Evolutionary conservation across 2,329 filamentous ascomycete species (phyloP), one percentile per base, ranked within the genome.

Genomic region (Fusarium virguliforme): DNA sequence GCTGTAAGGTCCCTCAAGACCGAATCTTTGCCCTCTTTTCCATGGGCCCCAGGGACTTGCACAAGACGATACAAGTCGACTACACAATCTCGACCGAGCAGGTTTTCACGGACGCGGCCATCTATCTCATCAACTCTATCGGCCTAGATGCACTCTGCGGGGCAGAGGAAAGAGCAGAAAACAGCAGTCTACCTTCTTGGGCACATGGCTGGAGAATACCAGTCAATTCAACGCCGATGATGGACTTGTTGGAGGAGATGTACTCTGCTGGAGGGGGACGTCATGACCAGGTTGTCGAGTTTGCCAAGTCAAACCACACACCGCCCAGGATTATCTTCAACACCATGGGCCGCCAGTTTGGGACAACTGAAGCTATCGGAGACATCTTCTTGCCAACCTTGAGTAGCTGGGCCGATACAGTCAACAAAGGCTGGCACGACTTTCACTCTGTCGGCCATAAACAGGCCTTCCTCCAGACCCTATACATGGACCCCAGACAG

Each of bases 11-110:
- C 9, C 46, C 46, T 12, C 15, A 26, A 30, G 26, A 50, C 15
- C 3, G 46, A 30, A 50, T 50, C 30, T 50, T 50, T 30, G 46
- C 46, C 6, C 46, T 50, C 9, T 30, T 50, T 12, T 50, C 46
- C 6, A 50, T 50, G 46, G 46, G 46, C 3, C 46, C 46, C 6
- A 7, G 30, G 46, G 26, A 50, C 26, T 4, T 48, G 15, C 15
- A 8, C 15, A n/a, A 50, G 6, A 30, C 1, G 3, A 3, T 50
- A 4, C 18, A 12, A 0, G 28, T 50, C 15, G 46, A 50, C 26
- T 50, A 50, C 6, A 4, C 10, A 30, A 15, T 30, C 3, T 50
- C 26, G n/a, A 18, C 46, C 6, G 46, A 50, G 26, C n/a, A 15
- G 1, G 26, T 50, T 3, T 50, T 50, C 6, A 50, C 26, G 1